phyloP scores from a whole-genome alignment of 176 grass and related monocot genomes.

The Oryza punctata region DNA sequence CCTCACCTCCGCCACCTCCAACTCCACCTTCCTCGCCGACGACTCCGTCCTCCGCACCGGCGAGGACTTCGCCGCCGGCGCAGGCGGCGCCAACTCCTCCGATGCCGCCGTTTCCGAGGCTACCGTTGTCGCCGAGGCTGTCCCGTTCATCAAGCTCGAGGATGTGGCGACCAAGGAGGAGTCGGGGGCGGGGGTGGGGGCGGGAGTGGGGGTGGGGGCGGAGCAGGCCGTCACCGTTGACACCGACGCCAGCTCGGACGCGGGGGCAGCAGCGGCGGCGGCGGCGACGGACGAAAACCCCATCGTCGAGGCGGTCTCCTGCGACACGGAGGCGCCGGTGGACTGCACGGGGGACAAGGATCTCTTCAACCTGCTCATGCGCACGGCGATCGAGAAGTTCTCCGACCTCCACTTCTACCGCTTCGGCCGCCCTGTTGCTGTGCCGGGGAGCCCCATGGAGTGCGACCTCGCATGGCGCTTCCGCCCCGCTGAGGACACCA shows the following conservation, averaged over 20 bases:
- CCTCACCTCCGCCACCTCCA: conserved; percentile 82
- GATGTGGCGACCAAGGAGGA: conserved; percentile 46
- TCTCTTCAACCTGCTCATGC: conserved; percentile 82
- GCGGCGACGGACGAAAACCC: conserved; percentile 16
- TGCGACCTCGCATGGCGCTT: conserved; percentile 98
- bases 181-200: not conserved
- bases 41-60: conserved; percentile 87
- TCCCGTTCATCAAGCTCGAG: conserved; percentile 74
- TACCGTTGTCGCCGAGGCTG: conserved; percentile 13
- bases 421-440: conserved; percentile 75
- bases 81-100: conserved; percentile 9
- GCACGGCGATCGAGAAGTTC: conserved; percentile 69
- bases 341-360: conserved; percentile 72
- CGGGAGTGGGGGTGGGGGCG: conserved; percentile 24
- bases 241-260: conserved; percentile 24
- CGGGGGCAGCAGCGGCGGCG: not conserved
- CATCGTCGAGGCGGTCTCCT: conserved; percentile 44
- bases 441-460: conserved; percentile 48
- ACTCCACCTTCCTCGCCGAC: conserved; percentile 73
- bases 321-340: conserved; percentile 61
- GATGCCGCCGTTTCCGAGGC: not conserved
- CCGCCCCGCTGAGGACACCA: conserved; percentile 66
- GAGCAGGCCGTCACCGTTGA: conserved; percentile 51
- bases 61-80: conserved; percentile 60
- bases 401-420: conserved; percentile 84